Conservation (phyloP, 208 protist genomes). For the Novymonas esmeraldas region DNA sequence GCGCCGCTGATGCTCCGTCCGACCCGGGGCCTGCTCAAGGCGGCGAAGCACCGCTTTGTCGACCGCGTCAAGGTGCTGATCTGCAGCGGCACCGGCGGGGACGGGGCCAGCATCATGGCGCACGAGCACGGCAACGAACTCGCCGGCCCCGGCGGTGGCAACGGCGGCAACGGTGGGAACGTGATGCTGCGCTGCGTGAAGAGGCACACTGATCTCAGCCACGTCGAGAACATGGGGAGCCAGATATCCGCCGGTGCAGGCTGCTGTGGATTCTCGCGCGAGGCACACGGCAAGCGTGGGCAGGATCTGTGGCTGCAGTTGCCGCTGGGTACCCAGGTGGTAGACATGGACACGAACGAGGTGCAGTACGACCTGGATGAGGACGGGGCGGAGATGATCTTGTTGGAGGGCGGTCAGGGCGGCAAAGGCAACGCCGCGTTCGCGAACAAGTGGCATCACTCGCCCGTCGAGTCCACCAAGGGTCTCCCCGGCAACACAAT, state of each 20-base stretch:
- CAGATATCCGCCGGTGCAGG: slow-evolving; percentile 68
- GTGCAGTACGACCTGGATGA: slow-evolving; percentile 87
- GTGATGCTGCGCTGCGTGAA: slow-evolving; percentile 75
- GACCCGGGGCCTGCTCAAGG: slow-evolving; percentile 3
- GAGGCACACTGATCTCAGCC: slow-evolving; percentile 55
- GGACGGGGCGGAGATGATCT: slow-evolving; percentile 70
- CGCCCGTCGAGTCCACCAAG: slow-evolving; percentile 86
- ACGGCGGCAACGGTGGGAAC: slow-evolving; percentile 89
- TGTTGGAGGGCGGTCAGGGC: slow-evolving; percentile 90
- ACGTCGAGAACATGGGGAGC: slow-evolving; percentile 70
- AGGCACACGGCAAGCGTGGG: slow-evolving; percentile 74
- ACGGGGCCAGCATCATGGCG: slow-evolving; percentile 88
- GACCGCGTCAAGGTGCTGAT: slow-evolving; percentile 88
- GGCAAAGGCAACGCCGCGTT: slow-evolving; percentile 92
- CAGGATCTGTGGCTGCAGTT: slow-evolving; percentile 82
- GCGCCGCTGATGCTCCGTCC: slow-evolving; percentile 34
- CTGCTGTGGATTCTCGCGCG: slow-evolving; percentile 71
- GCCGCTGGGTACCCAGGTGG: slow-evolving; percentile 82
- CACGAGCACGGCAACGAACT: slow-evolving; percentile 91
- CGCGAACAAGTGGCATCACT: slow-evolving; percentile 88
- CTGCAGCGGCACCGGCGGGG: slow-evolving; percentile 81
- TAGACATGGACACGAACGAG: slow-evolving; percentile 92
- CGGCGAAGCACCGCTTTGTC: slow-evolving; percentile 54
- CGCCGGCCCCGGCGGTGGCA: slow-evolving; percentile 90
- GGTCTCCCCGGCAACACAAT: slow-evolving; percentile 92